Evolutionary conservation across 306 rosid genomes (phyloP), one percentile per base, ranked within the genome.

Genomic region (Pterocarpus santalinus): DNA sequence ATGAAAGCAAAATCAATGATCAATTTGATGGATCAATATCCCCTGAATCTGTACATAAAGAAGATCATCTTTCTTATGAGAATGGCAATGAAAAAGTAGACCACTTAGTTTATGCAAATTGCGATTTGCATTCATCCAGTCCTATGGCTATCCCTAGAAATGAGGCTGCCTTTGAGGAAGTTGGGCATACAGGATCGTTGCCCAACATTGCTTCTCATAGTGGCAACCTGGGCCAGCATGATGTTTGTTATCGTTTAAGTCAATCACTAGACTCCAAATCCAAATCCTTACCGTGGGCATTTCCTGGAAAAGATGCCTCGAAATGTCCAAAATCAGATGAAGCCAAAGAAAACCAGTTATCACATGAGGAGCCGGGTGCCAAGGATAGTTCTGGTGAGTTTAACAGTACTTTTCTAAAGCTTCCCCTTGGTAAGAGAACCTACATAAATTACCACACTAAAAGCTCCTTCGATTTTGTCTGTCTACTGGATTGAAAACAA

Each of bases 231-330:
- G 75, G 66, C 76, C 74, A 68, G 46, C 65, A 39, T 39, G 76
- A 82, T 76, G 63, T 79, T 73, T 66, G 41, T 65, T 68, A 69
- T 81, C 90, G 86, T 69, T 76, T 85, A 39, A 85, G 94, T 91
- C 89, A 73, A 63, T 90, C 97, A 16, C 65, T 90, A 69, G 94
- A 90, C 85, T 88, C 94, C 57, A 83, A 79, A 72, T 77, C 82
- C 77, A 35, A 53, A 80, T 69, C 86, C 14, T 81, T 75, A 64
- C 69, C 78, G 35, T 84, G 80, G 83, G 47, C 77, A 57, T 74
- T 69, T 63, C 80, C 72, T 56, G 82, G 77, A 10, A 79, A 76
- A 70, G 89, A 88, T 82, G 87, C 76, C 64, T 69, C 83, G 38
- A 63, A 78, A 74, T 69, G 49, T 81, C 75, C 15, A 30, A 82